Percentiles rank a stretch among this genome's conserved stretches.
Evolutionary conservation across 1,284 basidiomycete genomes (phyloP).

Genomic region (Moesziomyces sp.): DNA sequence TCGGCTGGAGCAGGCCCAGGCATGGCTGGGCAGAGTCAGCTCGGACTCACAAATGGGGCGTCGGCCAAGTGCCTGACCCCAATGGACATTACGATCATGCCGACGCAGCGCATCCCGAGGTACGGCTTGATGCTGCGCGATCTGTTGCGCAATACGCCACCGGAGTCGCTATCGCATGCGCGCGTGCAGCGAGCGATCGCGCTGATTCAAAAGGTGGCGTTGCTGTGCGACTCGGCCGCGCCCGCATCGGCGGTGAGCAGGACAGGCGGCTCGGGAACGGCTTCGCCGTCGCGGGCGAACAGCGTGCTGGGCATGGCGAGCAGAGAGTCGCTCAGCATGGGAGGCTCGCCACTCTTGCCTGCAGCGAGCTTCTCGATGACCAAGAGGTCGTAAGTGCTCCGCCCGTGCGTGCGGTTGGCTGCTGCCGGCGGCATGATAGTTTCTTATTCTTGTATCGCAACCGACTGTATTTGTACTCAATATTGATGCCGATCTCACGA

Average conservation of each 20-base stretch:
- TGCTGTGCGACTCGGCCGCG: slow-evolving; percentile 43
- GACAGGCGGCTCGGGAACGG: slow-evolving; percentile 9
- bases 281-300: slow-evolving; percentile 15
- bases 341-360: slow-evolving; percentile 8
- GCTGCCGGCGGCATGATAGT: neutral
- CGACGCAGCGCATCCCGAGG: slow-evolving; percentile 62
- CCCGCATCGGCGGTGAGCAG: slow-evolving; percentile 1
- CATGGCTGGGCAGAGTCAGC: neutral
- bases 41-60: neutral
- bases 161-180: slow-evolving; percentile 50
- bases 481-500: neutral
- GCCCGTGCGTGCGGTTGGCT: neutral
- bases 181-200: slow-evolving; percentile 46
- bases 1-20: slow-evolving; percentile 1
- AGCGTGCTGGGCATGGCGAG: slow-evolving; percentile 24
- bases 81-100: slow-evolving; percentile 64
- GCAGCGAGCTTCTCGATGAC: slow-evolving; percentile 6
- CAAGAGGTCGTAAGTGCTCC: slow-evolving; percentile 2
- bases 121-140: slow-evolving; percentile 61
- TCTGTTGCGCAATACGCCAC: slow-evolving; percentile 55
- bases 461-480: neutral
- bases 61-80: slow-evolving; percentile 52
- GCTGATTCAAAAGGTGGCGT: slow-evolving; percentile 33
- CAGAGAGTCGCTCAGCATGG: slow-evolving; percentile 2
- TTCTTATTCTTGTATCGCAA: neutral